Percentiles rank a stretch among this genome's conserved stretches.
phyloP scores from a whole-genome alignment of 2,329 filamentous ascomycete species.

The Paecilomyces dactylethromorphus region DNA sequence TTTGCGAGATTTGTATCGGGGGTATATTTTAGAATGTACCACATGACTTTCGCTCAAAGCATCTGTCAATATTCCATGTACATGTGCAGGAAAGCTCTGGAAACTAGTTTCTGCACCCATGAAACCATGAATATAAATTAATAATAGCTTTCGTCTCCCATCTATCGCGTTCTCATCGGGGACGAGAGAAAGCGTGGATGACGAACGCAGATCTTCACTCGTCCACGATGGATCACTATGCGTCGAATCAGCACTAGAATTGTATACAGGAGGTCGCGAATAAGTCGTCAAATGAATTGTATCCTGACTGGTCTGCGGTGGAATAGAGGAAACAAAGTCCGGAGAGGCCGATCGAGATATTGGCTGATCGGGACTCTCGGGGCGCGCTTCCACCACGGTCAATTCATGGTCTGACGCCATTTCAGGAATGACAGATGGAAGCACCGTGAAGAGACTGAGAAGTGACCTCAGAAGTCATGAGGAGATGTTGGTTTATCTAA shows the following conservation, averaged over 20 bases:
- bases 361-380: not conserved
- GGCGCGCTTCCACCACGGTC: not conserved
- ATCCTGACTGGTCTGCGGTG: not conserved
- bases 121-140: constrained; percentile 86
- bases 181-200: constrained; percentile 2
- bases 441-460: not conserved
- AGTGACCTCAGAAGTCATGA: not conserved
- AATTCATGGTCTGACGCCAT: not conserved
- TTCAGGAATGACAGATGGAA: not conserved
- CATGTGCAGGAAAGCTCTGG: constrained; percentile 77
- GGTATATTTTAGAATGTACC: constrained; percentile 68
- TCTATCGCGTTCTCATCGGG: not conserved
- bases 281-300: not conserved
- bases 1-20: constrained; percentile 37
- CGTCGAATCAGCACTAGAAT: constrained; percentile 9
- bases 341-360: not conserved
- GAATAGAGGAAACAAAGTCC: not conserved
- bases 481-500: not conserved
- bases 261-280: not conserved
- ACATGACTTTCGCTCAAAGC: constrained; percentile 66
- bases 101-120: constrained; percentile 86
- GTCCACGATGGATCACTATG: constrained; percentile 5
- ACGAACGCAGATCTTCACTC: not conserved
- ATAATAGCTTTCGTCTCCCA: constrained; percentile 51
- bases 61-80: constrained; percentile 66